Percentiles rank a stretch among this genome's conserved stretches.
Evolutionary conservation across 306 rosid species (phyloP).

Genomic region (Alnus rubra): DNA sequence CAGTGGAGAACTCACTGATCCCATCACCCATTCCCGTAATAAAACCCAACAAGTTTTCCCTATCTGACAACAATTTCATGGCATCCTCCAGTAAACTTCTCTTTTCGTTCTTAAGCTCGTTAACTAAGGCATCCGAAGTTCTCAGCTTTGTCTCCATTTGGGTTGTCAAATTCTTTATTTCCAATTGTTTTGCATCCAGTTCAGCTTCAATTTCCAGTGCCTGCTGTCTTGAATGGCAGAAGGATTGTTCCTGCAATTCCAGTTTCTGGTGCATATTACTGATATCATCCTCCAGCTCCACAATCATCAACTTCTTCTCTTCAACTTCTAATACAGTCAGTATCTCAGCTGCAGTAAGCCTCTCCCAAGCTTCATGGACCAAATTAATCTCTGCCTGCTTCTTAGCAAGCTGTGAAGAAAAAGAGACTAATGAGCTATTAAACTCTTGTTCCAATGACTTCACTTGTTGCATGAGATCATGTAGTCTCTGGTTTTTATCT

Average conservation of each 20-base stretch:
- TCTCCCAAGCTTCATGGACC: constrained; percentile 58
- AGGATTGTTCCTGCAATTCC: constrained; percentile 47
- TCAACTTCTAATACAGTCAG: constrained; percentile 57
- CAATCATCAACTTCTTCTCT: constrained; percentile 63
- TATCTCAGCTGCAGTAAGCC: constrained; percentile 53
- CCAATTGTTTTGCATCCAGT: constrained; percentile 46
- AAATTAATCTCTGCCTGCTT: constrained; percentile 60
- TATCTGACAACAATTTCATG: constrained; percentile 54
- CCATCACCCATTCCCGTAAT: constrained; percentile 44
- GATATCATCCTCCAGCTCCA: constrained; percentile 64
- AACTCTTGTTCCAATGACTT: constrained; percentile 53
- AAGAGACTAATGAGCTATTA: constrained; percentile 41
- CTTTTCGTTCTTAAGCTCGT: constrained; percentile 57
- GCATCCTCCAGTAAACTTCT: constrained; percentile 56
- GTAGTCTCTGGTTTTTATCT: constrained; percentile 39
- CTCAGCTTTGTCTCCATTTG: constrained; percentile 55
- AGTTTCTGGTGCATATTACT: constrained; percentile 49
- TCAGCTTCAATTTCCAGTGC: constrained; percentile 58
- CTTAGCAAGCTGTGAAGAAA: constrained; percentile 57
- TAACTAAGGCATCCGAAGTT: constrained; percentile 51
- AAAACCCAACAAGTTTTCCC: constrained; percentile 51
- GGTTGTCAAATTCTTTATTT: constrained; percentile 40
- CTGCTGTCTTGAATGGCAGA: constrained; percentile 42
- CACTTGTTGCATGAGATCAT: constrained; percentile 44
- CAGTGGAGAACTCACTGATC: constrained; percentile 45